Conservation (phyloP, 768 basidiomycete species). For the Tricholoma sp. region DNA sequence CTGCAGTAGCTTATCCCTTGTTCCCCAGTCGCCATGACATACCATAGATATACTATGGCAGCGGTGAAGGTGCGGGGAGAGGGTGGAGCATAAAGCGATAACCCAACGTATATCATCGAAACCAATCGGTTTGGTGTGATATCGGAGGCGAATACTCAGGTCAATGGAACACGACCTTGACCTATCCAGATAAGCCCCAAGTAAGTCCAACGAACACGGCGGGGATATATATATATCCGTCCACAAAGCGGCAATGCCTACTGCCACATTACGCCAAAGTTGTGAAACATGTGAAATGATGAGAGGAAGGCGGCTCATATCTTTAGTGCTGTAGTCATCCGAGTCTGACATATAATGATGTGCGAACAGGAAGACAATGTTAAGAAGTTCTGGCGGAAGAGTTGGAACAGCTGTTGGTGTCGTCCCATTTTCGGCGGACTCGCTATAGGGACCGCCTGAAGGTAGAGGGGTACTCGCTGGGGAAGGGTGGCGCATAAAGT, state of each 20-base stretch:
- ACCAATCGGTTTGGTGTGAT: background rate
- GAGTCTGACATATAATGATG: background rate
- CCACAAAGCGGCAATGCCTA: background rate
- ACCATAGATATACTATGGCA: background rate
- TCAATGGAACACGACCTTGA: background rate
- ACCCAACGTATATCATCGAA: background rate
- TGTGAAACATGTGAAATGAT: background rate
- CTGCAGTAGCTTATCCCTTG: background rate
- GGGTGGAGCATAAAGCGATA: background rate
- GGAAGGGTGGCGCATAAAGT: too few relatives aligned
- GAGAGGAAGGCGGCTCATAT: background rate
- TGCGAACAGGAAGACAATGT: background rate
- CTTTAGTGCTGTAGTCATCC: background rate
- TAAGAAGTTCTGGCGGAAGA: background rate
- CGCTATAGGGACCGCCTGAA: too few relatives aligned
- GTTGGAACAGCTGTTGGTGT: background rate
- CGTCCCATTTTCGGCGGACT: too few relatives aligned
- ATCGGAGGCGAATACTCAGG: background rate
- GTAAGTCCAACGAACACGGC: background rate
- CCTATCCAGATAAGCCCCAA: background rate
- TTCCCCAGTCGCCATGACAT: background rate
- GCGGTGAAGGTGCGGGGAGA: background rate
- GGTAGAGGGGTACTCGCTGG: too few relatives aligned
- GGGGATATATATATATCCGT: background rate
- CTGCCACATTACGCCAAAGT: constrained; percentile 2